A percentile compares a stretch with the other conserved stretches of the same genome.
phyloP scores from a whole-genome alignment of 495 filamentous ascomycete genomes.

The Xylaria grammica region DNA sequence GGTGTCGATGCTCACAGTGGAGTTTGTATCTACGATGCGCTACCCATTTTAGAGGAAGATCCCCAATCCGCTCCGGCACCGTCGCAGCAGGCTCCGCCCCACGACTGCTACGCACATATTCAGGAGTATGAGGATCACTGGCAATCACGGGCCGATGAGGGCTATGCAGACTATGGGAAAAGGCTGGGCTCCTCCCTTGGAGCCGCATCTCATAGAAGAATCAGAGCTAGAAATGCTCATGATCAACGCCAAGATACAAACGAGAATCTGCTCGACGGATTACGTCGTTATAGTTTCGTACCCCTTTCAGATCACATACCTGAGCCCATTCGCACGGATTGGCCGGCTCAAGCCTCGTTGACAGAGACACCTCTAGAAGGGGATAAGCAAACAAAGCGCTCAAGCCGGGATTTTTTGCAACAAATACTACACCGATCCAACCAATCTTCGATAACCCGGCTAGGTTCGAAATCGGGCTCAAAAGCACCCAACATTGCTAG shows the following conservation, averaged over 20 bases:
- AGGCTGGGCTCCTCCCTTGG: slow-evolving; percentile 11
- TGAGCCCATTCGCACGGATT: neutral
- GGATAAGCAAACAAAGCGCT: neutral
- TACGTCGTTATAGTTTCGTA: slow-evolving; percentile 16
- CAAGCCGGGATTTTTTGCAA: slow-evolving; percentile 12
- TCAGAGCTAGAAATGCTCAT: neutral
- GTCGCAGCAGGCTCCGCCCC: neutral
- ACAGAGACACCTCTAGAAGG: neutral
- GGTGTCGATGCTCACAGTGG: slow-evolving; percentile 23
- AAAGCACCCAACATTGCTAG: neutral
- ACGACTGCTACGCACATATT: neutral
- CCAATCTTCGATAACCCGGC: neutral
- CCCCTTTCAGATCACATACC: slow-evolving; percentile 7
- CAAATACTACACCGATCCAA: slow-evolving; percentile 13
- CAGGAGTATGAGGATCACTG: neutral
- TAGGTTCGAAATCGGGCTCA: slow-evolving; percentile 1
- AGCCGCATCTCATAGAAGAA: slow-evolving; percentile 14
- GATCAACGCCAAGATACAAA: neutral
- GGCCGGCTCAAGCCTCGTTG: neutral
- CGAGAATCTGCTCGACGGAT: neutral
- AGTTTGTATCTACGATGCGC: neutral
- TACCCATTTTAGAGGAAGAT: slow-evolving; percentile 18
- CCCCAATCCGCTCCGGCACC: slow-evolving; percentile 3
- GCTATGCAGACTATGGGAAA: neutral
- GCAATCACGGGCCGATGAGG: neutral